Base-by-base conservation (phyloP, 1,139 yeast species). In the Zygosaccharomyces sapae region DNA sequence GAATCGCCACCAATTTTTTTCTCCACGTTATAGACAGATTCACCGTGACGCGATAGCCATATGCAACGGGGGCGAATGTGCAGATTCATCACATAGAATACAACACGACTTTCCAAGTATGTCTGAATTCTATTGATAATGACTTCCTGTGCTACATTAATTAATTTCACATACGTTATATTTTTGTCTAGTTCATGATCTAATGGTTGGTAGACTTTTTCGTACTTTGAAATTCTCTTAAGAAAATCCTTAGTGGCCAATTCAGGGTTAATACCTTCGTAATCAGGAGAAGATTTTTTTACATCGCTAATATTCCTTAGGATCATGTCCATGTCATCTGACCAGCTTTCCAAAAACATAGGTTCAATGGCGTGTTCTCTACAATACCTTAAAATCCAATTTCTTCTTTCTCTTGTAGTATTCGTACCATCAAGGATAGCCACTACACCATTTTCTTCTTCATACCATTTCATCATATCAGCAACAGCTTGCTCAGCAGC, bases 1-100 rank as follows among this genome's bases (percentile, higher is more conserved):
- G 97, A 88, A 70, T 92, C 97, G 22, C 98, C 98, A 25, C 98
- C 98, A 54, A 92, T 85, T 68, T 89, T 89, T 30, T 97, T 97
- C 42, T 92, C 89, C 55, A 92, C 75, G 66, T 92, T 92, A 71
- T 83, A 92, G 65, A 82, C 83, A 2, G 95, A 85, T 70, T 92
- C 98, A 30, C 98, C 98, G 61, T 92, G 98, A 57, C 98, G 79
- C 42, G 96, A 86, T 46, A 92, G 74, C 90, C 95, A 92, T 53
- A 92, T 89, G 54, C 84, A 78, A 57, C 97, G 77, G 30, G 96
- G 96, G 65, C 87, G 87, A 56, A 89, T 87, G 67, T 90, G 97
- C 58, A 92, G 73, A 62, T 92, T 92, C 96, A 92, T 90, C 41
- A 92, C 88, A 65, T 89, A 92, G 69, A 90, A 92, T 18, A 90